phyloP scores from a whole-genome alignment of 345 rosid species.

The Mangifera indica region DNA sequence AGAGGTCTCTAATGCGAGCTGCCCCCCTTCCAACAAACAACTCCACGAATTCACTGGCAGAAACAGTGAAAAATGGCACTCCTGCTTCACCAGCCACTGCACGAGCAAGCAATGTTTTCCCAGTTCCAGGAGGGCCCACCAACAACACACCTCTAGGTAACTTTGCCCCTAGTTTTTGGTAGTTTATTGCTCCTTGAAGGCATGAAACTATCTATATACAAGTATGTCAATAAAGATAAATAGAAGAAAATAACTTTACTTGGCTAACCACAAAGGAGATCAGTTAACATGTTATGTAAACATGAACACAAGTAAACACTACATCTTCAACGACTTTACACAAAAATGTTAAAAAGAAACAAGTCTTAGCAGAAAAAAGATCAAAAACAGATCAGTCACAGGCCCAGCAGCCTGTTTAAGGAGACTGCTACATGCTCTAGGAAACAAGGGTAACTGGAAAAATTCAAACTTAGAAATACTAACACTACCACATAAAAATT shows the following conservation, averaged over 20 bases:
- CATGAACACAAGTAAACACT: not conserved
- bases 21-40: slow-evolving; percentile 99
- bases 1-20: slow-evolving; percentile 90
- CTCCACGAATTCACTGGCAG: slow-evolving; percentile 98
- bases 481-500: not conserved
- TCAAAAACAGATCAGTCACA: not conserved
- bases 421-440: not conserved
- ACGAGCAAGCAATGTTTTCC: slow-evolving; percentile 91
- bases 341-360: not conserved
- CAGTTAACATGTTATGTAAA: not conserved
- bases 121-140: slow-evolving; percentile 97
- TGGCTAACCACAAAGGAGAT: not conserved
- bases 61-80: slow-evolving; percentile 88
- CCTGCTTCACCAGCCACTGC: slow-evolving; percentile 98
- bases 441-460: not conserved
- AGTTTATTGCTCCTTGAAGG: slow-evolving; percentile 88
- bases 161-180: slow-evolving; percentile 81
- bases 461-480: not conserved
- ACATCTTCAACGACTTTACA: not conserved
- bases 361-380: not conserved
- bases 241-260: slow-evolving; percentile 1
- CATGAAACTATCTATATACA: slow-evolving; percentile 81
- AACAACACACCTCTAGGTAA: slow-evolving; percentile 87
- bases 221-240: slow-evolving; percentile 13
- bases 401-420: not conserved